phyloP scores from a whole-genome alignment of 306 rosid genomes.

The Sindora glabra region DNA sequence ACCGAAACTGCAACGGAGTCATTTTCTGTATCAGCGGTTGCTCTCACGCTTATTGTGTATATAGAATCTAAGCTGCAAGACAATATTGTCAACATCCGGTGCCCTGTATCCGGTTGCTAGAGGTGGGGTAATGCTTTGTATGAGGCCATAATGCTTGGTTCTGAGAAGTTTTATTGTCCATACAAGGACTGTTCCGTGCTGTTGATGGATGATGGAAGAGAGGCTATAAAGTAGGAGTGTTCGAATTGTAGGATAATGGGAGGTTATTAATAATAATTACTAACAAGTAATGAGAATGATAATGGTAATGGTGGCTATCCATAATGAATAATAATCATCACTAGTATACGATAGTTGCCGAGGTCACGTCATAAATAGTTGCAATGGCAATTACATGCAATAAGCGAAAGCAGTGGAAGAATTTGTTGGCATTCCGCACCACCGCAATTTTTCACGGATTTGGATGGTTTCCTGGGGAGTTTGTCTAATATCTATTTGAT shows the following conservation, averaged over 20 bases:
- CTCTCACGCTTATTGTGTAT: slow-evolving; percentile 26
- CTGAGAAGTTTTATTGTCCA: slow-evolving; percentile 34
- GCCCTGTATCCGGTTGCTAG: slow-evolving; percentile 31
- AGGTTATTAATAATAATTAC: too few species aligned
- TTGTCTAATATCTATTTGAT: slow-evolving; percentile 80
- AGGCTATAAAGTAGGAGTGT: slow-evolving; percentile 14
- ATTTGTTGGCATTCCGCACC: slow-evolving; percentile 67
- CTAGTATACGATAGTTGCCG: too few species aligned
- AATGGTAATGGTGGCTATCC: too few species aligned
- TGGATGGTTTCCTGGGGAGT: slow-evolving; percentile 83
- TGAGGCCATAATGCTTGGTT: slow-evolving; percentile 11
- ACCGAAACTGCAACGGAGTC: slow-evolving; percentile 1
- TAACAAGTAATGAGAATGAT: too few species aligned
- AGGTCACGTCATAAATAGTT: too few species aligned
- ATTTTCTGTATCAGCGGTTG: slow-evolving; percentile 19
- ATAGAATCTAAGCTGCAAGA: slow-evolving; percentile 21
- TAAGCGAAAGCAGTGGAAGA: slow-evolving; percentile 54
- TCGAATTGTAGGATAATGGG: slow-evolving; percentile 33
- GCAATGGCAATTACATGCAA: slow-evolving; percentile 44
- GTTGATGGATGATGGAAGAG: slow-evolving; percentile 24
- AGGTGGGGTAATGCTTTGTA: slow-evolving; percentile 41
- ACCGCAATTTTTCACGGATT: slow-evolving; percentile 64
- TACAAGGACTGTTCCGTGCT: slow-evolving; percentile 31
- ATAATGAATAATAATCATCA: too few species aligned
- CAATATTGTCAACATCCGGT: slow-evolving; percentile 11